A percentile compares a stretch with the other conserved stretches of the same genome.
These are phyloP conservation scores for Termitomyces heimii DNA, from an alignment of 768 basidiomycete species.

Conservation along the genomic window DNA sequence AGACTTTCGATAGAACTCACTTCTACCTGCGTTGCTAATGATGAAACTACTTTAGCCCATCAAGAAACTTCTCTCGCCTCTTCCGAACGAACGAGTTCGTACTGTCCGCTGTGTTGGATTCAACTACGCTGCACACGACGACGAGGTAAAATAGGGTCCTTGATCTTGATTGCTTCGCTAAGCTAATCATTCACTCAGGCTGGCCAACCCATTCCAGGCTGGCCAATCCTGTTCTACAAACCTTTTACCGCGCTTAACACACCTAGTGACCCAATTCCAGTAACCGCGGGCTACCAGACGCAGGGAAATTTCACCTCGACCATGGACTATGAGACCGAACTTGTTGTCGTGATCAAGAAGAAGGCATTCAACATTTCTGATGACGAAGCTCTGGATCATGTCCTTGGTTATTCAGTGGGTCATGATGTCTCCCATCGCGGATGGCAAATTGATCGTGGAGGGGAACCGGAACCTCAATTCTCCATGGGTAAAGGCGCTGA, in stretches of 20 bases:
- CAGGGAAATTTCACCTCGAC: conserved; percentile 33
- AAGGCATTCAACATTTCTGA: conserved; percentile 36
- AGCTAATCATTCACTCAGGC: conserved; percentile 6
- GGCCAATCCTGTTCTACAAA: conserved; percentile 21
- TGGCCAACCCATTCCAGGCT: conserved; percentile 15
- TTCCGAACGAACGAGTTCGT: conserved; percentile 19
- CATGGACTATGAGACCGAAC: conserved; percentile 37
- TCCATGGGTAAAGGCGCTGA: conserved; percentile 39
- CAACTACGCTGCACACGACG: conserved; percentile 22
- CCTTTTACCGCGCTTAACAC: conserved; percentile 23
- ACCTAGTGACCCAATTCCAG: conserved; percentile 21
- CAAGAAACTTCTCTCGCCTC: conserved; percentile 19
- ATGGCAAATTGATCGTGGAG: conserved; percentile 39
- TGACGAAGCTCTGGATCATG: conserved; percentile 34
- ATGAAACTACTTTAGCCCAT: conserved; percentile 13
- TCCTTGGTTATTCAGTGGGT: conserved; percentile 33
- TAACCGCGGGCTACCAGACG: conserved; percentile 29
- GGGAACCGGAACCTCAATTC: conserved; percentile 33
- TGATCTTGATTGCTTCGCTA: not conserved
- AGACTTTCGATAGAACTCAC: not conserved
- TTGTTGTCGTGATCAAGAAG: conserved; percentile 37
- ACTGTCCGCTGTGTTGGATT: conserved; percentile 25
- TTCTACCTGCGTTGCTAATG: not conserved
- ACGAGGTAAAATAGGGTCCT: conserved; percentile 10
- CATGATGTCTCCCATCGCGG: conserved; percentile 38